These are phyloP conservation scores for Aquilaria sinensis DNA, from an alignment of 345 rosid species.

Conservation along the genomic window DNA sequence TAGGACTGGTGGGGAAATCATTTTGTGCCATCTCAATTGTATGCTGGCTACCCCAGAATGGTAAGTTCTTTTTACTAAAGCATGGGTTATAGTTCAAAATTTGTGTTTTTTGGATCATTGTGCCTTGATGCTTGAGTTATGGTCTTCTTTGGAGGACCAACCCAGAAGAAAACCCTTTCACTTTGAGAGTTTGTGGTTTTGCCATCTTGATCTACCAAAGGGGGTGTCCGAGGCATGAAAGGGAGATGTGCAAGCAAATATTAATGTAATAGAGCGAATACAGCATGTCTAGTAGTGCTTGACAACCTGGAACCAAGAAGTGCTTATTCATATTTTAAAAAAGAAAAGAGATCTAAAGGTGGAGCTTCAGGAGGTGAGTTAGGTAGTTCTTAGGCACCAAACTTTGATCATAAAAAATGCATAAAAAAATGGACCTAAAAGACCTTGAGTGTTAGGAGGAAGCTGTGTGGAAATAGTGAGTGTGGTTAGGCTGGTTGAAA, in stretches of 20 bases:
- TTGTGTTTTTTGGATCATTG: no score
- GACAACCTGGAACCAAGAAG: neutral
- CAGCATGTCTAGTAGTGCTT: neutral
- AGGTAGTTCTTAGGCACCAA: neutral
- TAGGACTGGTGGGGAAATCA: neutral
- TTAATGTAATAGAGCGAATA: no score
- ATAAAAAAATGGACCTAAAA: neutral
- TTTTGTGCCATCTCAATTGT: neutral
- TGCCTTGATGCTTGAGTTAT: no score
- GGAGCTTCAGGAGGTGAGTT: neutral
- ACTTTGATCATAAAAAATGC: neutral
- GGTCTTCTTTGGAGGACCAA: no score
- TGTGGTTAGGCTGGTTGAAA: neutral
- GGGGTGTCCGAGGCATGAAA: no score
- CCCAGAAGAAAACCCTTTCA: no score
- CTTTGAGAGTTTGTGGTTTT: no score
- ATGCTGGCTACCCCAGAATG: neutral
- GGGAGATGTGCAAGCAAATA: no score
- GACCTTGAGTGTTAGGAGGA: neutral
- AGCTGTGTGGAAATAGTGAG: neutral
- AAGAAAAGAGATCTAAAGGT: neutral
- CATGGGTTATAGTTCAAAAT: no score
- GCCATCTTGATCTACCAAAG: no score
- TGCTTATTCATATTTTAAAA: neutral
- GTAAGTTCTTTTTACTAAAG: no score